Base-by-base conservation (phyloP, 805 yeast species). In the Zygotorulaspora florentina region DNA sequence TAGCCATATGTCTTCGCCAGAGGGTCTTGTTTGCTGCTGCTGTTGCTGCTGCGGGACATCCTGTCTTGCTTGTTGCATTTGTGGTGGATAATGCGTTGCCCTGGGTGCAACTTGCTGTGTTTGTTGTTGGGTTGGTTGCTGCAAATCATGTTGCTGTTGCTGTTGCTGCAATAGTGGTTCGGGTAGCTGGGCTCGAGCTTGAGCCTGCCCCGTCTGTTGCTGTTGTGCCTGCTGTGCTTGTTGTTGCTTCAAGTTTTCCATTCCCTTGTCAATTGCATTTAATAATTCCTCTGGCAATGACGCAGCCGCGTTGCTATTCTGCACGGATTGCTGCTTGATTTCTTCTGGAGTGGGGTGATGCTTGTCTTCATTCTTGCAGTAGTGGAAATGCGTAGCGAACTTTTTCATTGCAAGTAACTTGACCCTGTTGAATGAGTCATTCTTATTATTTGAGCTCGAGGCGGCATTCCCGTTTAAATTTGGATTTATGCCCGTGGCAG, bases 371-470 rank as follows among this genome's bases (percentile, higher is more conserved):
- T 50, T 52, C 40, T 51, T 57, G 48, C 64, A 63, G 43, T 65
- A 65, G 45, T 65, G 69, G 59, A 65, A 65, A 53, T 65, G 69
- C 1, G 67, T 58, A 17, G 68, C 56, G 46, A 65, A 65, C 48
- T 65, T 65, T 43, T 61, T 62, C 60, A 64, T 57, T 12, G 69
- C 66, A 28, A 65, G 50, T 39, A 58, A 47, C 43, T 65, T 64
- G 26, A 65, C 59, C 42, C 60, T 60, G 35, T 63, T 62, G 39
- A 65, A 65, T n/a, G 63, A 60, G 40, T 62, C 66, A 35, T 56
- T 60, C 47, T 63, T 64, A 25, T 52, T 57, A 18, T 18, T 39
- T 26, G 35, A 38, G 33, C 37, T 48, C 45, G 42, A 35, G 38
- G 15, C 39, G 25, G 42, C 47, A 13, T 30, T 39, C 29, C 38